These are phyloP conservation scores for Colletotrichum karsti DNA, from an alignment of 2,329 filamentous ascomycete species.

Conservation along the genomic window DNA sequence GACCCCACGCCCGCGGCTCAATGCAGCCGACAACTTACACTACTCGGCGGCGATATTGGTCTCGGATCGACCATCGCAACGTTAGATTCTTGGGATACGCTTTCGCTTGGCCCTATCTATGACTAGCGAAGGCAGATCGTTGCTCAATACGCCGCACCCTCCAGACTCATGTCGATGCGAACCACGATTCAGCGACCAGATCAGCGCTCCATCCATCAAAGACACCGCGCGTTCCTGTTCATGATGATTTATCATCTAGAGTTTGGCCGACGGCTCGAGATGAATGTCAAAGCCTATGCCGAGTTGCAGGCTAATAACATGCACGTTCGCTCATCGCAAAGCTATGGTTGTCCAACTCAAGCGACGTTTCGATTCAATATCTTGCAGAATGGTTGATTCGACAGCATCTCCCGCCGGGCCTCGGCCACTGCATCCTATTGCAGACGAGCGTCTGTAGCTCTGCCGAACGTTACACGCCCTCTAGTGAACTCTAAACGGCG, in stretches of 20 bases:
- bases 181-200: background rate
- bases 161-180: background rate
- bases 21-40: background rate
- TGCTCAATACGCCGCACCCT: background rate
- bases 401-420: background rate
- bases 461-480: background rate
- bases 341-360: background rate
- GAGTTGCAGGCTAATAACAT: background rate
- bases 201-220: background rate
- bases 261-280: background rate
- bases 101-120: slow-evolving; percentile 6
- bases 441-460: slow-evolving; percentile 1
- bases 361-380: background rate
- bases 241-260: background rate
- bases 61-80: background rate
- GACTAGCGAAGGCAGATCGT: slow-evolving; percentile 10
- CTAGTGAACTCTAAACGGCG: slow-evolving; percentile 9
- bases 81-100: background rate
- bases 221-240: background rate
- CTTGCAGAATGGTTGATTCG: background rate
- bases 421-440: background rate
- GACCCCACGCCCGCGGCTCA: background rate
- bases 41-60: background rate
- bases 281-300: background rate
- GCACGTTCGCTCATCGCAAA: background rate